Evolutionary conservation across 371 early-diverging fungal genomes (phyloP), one percentile per base, ranked within the genome.

Genomic region (Smittium culicis): DNA sequence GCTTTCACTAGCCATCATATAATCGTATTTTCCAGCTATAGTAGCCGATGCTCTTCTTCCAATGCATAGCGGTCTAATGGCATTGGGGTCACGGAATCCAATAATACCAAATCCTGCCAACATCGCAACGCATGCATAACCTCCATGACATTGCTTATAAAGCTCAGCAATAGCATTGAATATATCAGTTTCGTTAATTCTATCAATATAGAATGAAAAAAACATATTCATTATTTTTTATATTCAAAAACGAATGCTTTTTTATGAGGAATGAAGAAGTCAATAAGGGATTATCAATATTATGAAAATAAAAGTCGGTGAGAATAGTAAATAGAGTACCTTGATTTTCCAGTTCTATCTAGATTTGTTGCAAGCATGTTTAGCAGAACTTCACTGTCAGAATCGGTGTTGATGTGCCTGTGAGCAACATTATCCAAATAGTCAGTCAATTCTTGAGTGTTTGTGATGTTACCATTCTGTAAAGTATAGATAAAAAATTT

Each of bases 371-470:
- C 98, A 72, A 98, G 88, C 70, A 96, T 89, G 82, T 98, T 98
- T 64, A 98, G 80, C 64, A 96, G 79, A 54, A 96, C 75, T 80
- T 98, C 98, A 63, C 95, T 93, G 80, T 98, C 98, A 14, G 96
- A 95, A 75, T 94, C 93, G 5, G 98, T 98, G 81, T 98, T 98
- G 80, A 98, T 94, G 73, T 98, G 98, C 64, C 98, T 89, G 78
- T 96, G 98, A 35, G 96, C 95, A 57, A 88, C 87, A 69, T 83
- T 78, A 77, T 96, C 98, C 65, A 98, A 73, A 70, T 87, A 94
- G 24, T 79, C 80, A 69, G 86, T 83, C 66, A 98, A 81, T 71
- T 94, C 92, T 32, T 75, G 79, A 61, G 94, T 88, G 77, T 98
- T 98, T 57, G 93, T 92, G 74, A 98, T 80, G 75, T 96, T 98